Percentiles rank a stretch among this genome's conserved stretches.
Conservation (phyloP, 345 rosid genomes). For the Anastatica hierochuntica region DNA sequence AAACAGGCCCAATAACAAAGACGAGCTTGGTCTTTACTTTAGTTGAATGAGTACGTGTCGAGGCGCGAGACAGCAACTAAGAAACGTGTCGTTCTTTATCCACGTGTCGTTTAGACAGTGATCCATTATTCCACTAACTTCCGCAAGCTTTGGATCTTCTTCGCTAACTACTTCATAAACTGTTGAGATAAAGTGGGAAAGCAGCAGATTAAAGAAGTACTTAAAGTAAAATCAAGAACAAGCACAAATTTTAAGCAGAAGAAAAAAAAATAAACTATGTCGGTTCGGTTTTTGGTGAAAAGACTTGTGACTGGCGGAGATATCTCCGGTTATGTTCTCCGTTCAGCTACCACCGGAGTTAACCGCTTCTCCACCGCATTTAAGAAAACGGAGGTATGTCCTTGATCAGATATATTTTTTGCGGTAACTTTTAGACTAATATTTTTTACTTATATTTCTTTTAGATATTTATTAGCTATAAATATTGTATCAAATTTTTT, state of each 20-base stretch:
- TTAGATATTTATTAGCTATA: too few relatives aligned
- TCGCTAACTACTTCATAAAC: constrained; percentile 15
- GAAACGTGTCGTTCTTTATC: constrained; percentile 11
- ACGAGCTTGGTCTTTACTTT: neutral
- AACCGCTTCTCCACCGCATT: constrained; percentile 19
- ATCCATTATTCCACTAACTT: constrained; percentile 1
- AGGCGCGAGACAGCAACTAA: neutral
- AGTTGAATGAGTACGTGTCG: constrained; percentile 12
- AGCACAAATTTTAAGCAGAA: neutral
- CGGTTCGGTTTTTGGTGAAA: constrained; percentile 11
- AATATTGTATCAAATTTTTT: too few relatives aligned
- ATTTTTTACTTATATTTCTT: too few relatives aligned
- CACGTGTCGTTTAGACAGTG: constrained; percentile 9
- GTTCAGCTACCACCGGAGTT: constrained; percentile 1
- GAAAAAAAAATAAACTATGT: neutral
- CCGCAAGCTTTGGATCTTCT: constrained; percentile 23
- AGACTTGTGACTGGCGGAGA: constrained; percentile 9
- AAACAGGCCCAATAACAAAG: neutral
- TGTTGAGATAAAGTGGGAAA: constrained; percentile 4
- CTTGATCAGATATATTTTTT: too few relatives aligned
- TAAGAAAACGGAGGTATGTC: constrained; percentile 9
- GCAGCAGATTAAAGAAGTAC: neutral
- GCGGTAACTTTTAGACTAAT: too few relatives aligned
- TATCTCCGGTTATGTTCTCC: constrained; percentile 18
- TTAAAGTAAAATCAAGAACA: neutral